Evolutionary conservation across 768 basidiomycete genomes (phyloP).

Genomic region (Kwoniella heveanensis): DNA sequence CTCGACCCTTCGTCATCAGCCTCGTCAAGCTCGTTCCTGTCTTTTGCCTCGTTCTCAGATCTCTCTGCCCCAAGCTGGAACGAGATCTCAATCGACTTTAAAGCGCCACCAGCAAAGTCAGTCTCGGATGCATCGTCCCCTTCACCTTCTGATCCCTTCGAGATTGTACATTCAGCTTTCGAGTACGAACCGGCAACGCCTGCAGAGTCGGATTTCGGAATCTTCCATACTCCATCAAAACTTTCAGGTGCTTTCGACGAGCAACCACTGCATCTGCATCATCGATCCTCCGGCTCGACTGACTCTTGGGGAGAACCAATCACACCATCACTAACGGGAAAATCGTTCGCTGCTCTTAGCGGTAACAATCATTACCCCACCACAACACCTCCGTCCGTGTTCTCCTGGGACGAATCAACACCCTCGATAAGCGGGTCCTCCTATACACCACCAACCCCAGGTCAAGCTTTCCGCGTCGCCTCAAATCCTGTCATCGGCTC

Average conservation of each 20-base stretch:
- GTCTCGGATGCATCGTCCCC: conserved; percentile 32
- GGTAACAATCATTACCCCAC: conserved; percentile 15
- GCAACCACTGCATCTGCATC: conserved; percentile 4
- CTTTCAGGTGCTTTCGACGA: conserved; percentile 12
- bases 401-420: conserved; percentile 42
- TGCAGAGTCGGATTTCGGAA: conserved; percentile 25
- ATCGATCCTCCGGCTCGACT: conserved; percentile 23
- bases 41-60: conserved; percentile 48
- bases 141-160: conserved; percentile 32
- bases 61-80: conserved; percentile 27
- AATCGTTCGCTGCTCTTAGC: conserved; percentile 24
- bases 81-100: conserved; percentile 6
- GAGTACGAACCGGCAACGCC: conserved; percentile 17
- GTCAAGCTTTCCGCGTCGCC: conserved; percentile 32
- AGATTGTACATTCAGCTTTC: conserved; percentile 31
- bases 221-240: conserved; percentile 40
- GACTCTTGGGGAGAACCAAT: conserved; percentile 37
- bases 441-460: conserved; percentile 32
- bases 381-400: conserved; percentile 9
- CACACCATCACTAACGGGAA: conserved; percentile 35
- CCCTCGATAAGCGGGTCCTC: conserved; percentile 31
- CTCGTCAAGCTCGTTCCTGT: conserved; percentile 33
- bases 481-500: conserved; percentile 45
- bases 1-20: conserved; percentile 37
- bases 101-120: conserved; percentile 14